Evolutionary conservation across 2,329 filamentous ascomycete species (phyloP), one percentile per base, ranked within the genome.

Genomic region (Corinectria fuckeliana): DNA sequence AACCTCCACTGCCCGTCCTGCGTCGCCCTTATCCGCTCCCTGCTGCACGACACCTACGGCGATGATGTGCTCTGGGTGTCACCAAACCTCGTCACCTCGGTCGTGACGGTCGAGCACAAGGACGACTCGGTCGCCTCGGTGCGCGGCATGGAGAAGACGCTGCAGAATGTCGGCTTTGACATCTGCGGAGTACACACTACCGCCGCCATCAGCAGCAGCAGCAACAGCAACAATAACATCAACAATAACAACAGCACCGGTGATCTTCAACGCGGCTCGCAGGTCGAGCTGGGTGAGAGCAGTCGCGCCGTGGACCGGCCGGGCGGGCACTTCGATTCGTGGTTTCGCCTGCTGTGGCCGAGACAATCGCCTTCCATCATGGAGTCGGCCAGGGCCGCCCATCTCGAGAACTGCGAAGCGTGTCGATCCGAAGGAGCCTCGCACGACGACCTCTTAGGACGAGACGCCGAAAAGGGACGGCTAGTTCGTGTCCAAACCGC

Each of bases 1-100:
- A 92, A 93, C 74, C 81, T 93, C n/a, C 90, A 93, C 76, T 92
- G 90, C 77, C 87, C 89, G 13, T 90, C 89, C 60, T 93, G 90
- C 73, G 86, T 91, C 49, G 83, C 85, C 32, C 81, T 83, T 65
- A 91, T 93, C 70, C 81, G 86, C 69, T 78, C 82, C 53, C 81
- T 83, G 59, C 76, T 92, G 58, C 79, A 72, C 58, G 80, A 78
- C 42, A 73, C 74, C 18, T 84, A 77, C 65, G 70, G 67, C 52
- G 74, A 70, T 76, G 83, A 72, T 70, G 77, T 79, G 78, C 79
- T 70, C 54, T 87, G 85, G 77, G 83, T 91, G 26, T 89, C 88
- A 62, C 85, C 88, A 60, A 91, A 90, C 64, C 85, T 92, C 61
- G 83, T 92, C 68, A 89, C 88, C 36, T 90, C 90, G 48, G 86